Conservation (phyloP, 192 early-diverging fungal genomes). For the Funneliformis mosseae region DNA sequence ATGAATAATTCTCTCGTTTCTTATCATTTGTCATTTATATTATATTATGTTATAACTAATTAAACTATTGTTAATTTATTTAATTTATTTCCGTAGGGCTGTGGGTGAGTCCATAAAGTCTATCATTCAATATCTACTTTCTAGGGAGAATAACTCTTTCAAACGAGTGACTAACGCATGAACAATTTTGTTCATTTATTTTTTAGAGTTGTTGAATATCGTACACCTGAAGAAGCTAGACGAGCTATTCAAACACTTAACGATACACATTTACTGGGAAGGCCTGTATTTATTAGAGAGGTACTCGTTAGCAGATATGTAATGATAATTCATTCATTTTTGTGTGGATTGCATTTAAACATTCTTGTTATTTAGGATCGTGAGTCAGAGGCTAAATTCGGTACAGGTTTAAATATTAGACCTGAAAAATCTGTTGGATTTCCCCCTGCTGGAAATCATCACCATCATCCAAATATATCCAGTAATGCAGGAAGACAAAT, state of each 20-base stretch:
- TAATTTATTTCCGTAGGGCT: conserved; percentile 27
- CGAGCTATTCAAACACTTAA: conserved; percentile 70
- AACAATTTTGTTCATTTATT: neutral
- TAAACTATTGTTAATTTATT: neutral
- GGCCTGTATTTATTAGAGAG: conserved; percentile 78
- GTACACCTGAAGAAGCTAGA: conserved; percentile 73
- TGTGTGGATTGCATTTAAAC: neutral
- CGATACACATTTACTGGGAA: conserved; percentile 68
- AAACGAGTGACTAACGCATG: too few relatives aligned
- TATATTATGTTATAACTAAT: too few relatives aligned
- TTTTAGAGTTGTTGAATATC: conserved; percentile 75
- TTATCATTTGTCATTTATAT: too few relatives aligned
- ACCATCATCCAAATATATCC: conserved; percentile 34
- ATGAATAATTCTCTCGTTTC: neutral
- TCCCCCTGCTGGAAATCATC: conserved; percentile 15
- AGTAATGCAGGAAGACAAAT: conserved; percentile 55
- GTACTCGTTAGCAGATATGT: too few relatives aligned
- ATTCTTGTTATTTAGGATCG: conserved; percentile 54
- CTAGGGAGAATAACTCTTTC: too few relatives aligned
- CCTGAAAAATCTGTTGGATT: conserved; percentile 22
- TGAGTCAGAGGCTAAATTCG: conserved; percentile 55
- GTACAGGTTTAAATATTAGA: conserved; percentile 35
- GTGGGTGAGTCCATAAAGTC: conserved; percentile 26
- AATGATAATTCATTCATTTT: neutral
- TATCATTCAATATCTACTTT: neutral